Conservation (phyloP, 345 rosid species). For the Linum trigynum region DNA sequence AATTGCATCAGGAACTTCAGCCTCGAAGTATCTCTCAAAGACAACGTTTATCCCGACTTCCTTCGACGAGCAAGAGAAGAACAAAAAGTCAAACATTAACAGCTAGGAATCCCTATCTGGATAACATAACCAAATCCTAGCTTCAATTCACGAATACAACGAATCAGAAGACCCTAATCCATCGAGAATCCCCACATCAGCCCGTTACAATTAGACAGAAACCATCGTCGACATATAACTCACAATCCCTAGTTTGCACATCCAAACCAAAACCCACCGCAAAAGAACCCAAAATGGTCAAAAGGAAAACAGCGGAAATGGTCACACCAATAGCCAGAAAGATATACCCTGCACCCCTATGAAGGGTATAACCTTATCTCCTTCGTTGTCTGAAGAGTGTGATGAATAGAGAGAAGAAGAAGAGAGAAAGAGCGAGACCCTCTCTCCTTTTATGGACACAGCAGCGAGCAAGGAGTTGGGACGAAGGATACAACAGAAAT, state of each 20-base stretch:
- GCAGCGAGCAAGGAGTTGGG: background rate
- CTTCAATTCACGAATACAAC: background rate
- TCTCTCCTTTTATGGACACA: background rate
- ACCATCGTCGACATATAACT: background rate
- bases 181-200: background rate
- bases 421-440: slow-evolving; percentile 1
- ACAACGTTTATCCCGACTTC: background rate
- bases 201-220: background rate
- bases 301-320: background rate
- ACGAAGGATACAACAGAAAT: background rate
- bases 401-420: background rate
- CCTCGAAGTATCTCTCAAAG: background rate
- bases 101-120: background rate
- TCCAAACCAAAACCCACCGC: background rate
- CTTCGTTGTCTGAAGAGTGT: background rate
- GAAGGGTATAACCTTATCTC: background rate
- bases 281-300: background rate
- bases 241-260: background rate
- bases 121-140: background rate
- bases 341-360: too few relatives aligned
- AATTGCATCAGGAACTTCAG: background rate
- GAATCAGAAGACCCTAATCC: background rate
- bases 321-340: background rate
- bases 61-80: background rate
- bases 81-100: background rate